Evolutionary conservation across 306 rosid genomes (phyloP), one percentile per base, ranked within the genome.

Genomic region (Begonia loranthoides): DNA sequence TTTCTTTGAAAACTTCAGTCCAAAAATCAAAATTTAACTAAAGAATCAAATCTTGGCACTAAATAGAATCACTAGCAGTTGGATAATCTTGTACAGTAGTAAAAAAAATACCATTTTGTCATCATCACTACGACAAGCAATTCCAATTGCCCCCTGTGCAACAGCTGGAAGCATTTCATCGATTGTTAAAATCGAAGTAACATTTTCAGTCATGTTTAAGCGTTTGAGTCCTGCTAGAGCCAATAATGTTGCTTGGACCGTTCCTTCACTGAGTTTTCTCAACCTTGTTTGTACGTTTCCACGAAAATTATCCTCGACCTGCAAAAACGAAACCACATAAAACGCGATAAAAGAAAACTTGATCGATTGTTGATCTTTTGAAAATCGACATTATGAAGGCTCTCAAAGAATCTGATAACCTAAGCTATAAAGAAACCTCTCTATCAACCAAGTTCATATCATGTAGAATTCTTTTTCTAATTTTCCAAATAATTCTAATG

Each of bases 141-240:
- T 74, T 49, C 84, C 84, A 19, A 78, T 78, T 38, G 84, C 84
- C 49, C 84, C 84, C 59, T 78, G 84, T 13, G 84, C 84, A 55
- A 78, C 84, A 38, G 84, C 84, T 5, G 84, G 84, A 65, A 78
- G 84, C 84, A 78, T 78, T 49, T 78, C 80, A 17, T 78, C 78
- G 9, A 65, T 63, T 21, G 84, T 61, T 40, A 78, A 77, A 53
- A 67, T 41, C 12, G 80, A 67, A 51, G 78, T 67, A 15, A 74
- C 84, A 48, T 74, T 71, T 57, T 78, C 84, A 0, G 84, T 74
- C 84, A 78, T 78, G 46, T 59, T 59, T 64, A 90, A 73, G 53
- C 99, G 99, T 47, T 73, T 80, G 34, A 90, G 86, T 55, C 97
- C 97, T 60, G 97, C 97, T 60, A 90, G 65, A 9, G 95, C 97